Base-by-base conservation (phyloP, 2,329 filamentous ascomycete species). In the Biscogniauxia marginata region DNA sequence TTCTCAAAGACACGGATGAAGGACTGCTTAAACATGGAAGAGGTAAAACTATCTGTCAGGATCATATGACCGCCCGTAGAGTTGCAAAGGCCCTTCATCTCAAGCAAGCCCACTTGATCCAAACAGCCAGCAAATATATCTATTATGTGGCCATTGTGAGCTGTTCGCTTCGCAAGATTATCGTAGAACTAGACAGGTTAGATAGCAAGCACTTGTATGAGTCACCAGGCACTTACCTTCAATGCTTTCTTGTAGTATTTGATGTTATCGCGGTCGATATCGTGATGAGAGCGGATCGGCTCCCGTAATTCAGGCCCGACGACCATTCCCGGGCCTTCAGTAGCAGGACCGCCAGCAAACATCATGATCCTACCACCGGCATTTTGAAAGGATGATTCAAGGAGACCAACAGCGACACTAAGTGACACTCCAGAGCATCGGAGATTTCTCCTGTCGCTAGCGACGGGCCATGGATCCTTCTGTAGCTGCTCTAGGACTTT, bases 201-300 rank as follows among this genome's bases (percentile, higher is more conserved):
- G 71, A 45, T 43, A 23, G 20, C 7, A 34, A 39, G 16, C 24
- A 18, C 6, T 23, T 34, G 57, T n/a, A 53, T 30, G 34, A n/a
- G 20, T n/a, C 20, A 9, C 20, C 19, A 44, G 25, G 19, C 13
- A 45, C 79, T 56, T 74, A 91, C 89, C 85, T 98, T 99, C 50
- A 97, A 77, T 20, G 95, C 95, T 78, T 99, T 99, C 82, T 99
- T 99, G 79, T 96, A 98, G 77, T 98, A 97, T 75, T 99, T 99
- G 78, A 96, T 96, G 73, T 97, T 97, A 75, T 99, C 95, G 56
- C 93, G 87, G 72, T 99, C 95, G 74, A 99, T 99, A 69, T 99
- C 95, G 75, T 99, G 95, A 76, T 99, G 95, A 45, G 93, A 98
- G 70, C 95, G 89, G 63, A 99, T 98, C 8, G 96, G 92, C 73